Conservation (phyloP, 2,329 filamentous ascomycete genomes). For the Fusarium albidum region DNA sequence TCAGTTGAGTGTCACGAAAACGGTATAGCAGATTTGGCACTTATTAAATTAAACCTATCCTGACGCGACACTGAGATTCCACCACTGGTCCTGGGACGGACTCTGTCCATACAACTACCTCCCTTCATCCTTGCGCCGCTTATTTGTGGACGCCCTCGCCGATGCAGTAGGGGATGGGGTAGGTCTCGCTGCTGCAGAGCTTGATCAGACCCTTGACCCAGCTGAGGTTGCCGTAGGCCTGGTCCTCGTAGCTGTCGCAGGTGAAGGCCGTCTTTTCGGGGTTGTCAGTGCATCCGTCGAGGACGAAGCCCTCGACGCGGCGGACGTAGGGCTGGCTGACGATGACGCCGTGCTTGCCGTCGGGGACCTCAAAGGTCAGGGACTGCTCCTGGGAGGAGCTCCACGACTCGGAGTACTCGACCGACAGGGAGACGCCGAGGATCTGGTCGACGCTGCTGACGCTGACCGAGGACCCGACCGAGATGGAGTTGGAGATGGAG, state of each 20-base stretch:
- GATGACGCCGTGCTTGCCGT: slow-evolving; percentile 28
- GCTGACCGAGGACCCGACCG: slow-evolving; percentile 5
- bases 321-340: slow-evolving; percentile 37
- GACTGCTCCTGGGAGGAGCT: slow-evolving; percentile 27
- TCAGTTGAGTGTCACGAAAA: no score
- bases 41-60: no score
- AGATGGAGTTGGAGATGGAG: slow-evolving; percentile 26
- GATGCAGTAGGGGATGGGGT: slow-evolving; percentile 34
- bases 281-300: slow-evolving; percentile 28
- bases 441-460: slow-evolving; percentile 13
- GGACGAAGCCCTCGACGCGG: slow-evolving; percentile 25
- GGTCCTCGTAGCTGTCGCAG: slow-evolving; percentile 27
- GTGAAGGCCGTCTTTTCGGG: slow-evolving; percentile 18
- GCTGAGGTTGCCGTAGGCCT: slow-evolving; percentile 27
- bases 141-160: slow-evolving; percentile 31
- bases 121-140: no score
- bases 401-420: slow-evolving; percentile 28
- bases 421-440: slow-evolving; percentile 13
- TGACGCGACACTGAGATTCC: no score
- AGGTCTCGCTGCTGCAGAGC: slow-evolving; percentile 32
- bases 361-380: slow-evolving; percentile 23
- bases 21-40: no score
- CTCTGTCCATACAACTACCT: no score
- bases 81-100: no score
- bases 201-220: slow-evolving; percentile 38